These are phyloP conservation scores for Zizania latifolia DNA, from an alignment of 176 grass and related monocot genomes.

Conservation along the genomic window DNA sequence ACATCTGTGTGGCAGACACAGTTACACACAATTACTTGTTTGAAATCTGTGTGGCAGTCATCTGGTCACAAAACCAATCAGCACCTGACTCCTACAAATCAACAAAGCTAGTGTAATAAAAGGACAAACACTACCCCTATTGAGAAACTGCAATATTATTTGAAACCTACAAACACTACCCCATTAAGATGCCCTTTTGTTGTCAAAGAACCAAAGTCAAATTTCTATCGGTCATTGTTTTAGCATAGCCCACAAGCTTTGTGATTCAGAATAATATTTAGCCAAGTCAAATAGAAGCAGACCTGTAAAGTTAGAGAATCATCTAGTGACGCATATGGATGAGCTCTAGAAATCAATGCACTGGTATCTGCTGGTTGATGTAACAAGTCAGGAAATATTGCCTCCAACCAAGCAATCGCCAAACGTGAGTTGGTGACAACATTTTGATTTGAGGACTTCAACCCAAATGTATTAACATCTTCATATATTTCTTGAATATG, in stretches of 20 bases:
- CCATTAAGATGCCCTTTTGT: too few relatives aligned
- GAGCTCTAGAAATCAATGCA: constrained; percentile 54
- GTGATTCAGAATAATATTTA: constrained; percentile 1
- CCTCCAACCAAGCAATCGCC: constrained; percentile 87
- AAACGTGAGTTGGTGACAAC: constrained; percentile 60
- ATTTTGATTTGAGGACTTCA: constrained; percentile 68
- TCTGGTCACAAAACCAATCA: constrained; percentile 5
- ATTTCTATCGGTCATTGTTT: background rate
- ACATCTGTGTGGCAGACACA: too few relatives aligned
- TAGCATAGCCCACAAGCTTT: background rate
- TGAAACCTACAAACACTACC: too few relatives aligned
- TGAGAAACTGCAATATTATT: too few relatives aligned
- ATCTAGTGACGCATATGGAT: constrained; percentile 73
- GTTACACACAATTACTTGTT: background rate
- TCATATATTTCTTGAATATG: constrained; percentile 85
- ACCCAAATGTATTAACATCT: constrained; percentile 73
- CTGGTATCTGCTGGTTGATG: constrained; percentile 42
- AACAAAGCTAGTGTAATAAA: background rate
- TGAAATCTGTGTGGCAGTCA: too few relatives aligned
- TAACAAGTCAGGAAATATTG: constrained; percentile 79
- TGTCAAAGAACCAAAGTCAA: background rate
- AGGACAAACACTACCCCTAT: too few relatives aligned
- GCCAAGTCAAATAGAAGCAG: constrained; percentile 22
- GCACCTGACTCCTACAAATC: background rate
- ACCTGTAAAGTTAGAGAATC: constrained; percentile 89